Conservation (phyloP, 179 eudicot genomes). For the Patellifolia procumbens region DNA sequence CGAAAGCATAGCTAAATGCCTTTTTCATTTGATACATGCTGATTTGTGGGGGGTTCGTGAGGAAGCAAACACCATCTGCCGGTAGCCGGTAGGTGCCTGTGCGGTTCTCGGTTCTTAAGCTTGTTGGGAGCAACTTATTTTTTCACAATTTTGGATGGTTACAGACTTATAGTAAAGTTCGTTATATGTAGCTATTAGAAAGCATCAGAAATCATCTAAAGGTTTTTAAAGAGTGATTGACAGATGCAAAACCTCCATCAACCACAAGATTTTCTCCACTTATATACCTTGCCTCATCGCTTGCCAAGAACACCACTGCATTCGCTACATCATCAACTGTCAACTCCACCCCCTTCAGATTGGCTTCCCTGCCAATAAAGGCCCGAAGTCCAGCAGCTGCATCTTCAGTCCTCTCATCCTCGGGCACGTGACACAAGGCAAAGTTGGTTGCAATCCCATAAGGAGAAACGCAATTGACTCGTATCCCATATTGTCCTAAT, state of each 20-base stretch:
- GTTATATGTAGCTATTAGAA: too few relatives aligned
- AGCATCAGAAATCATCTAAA: slow-evolving; percentile 52
- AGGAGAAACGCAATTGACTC: slow-evolving; percentile 92
- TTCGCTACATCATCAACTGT: slow-evolving; percentile 67
- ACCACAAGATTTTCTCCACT: slow-evolving; percentile 76
- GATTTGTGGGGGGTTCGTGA: too few relatives aligned
- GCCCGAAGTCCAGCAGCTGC: slow-evolving; percentile 50
- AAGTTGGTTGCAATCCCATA: slow-evolving; percentile 67
- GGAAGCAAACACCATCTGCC: too few relatives aligned
- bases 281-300: slow-evolving; percentile 74
- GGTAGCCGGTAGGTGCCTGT: too few relatives aligned
- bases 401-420: slow-evolving; percentile 73
- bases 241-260: slow-evolving; percentile 68
- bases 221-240: slow-evolving; percentile 54
- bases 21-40: too few relatives aligned
- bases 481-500: slow-evolving; percentile 72
- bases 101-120: too few relatives aligned
- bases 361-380: slow-evolving; percentile 52
- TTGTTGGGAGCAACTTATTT: too few relatives aligned
- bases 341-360: slow-evolving; percentile 66
- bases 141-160: too few relatives aligned
- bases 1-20: too few relatives aligned
- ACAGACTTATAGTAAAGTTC: too few relatives aligned
- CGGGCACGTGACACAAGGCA: slow-evolving; percentile 60
- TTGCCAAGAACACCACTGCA: slow-evolving; percentile 69